Evolutionary conservation across 768 basidiomycete species (phyloP), one percentile per base, ranked within the genome.

Genomic region (Piloderma croceum): DNA sequence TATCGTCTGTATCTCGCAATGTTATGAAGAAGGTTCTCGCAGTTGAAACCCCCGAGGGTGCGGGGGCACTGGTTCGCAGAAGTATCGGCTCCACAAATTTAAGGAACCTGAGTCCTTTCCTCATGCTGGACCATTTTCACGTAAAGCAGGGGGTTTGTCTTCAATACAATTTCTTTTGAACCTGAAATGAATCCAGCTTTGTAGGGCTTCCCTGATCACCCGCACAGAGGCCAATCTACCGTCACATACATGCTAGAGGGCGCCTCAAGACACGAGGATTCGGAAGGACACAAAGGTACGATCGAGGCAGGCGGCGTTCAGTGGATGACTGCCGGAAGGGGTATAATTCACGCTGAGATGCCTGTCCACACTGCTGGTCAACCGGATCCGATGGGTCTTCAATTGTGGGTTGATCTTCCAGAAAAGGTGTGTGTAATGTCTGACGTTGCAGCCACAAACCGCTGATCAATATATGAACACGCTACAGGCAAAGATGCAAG

Each of bases 211-310:
- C 88, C 90, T 10, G 93, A 96, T 57, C 92, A 94, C 57, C 90
- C 92, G 3, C 92, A 93, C 59, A 74, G 90, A 13, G 92, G 90
- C 3, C 90, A 92, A 59, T 81, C 82, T 3, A 89, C 84, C 2
- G 82, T 88, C 3, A 92, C 91, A 0, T 94, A 94, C 60, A 83
- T 96, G 80, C 68, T 91, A 0, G 71, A 88, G 65, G 91, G 89
- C 5, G 68, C 77, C 19, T 84, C 82, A 51, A 69, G 74, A 39
- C 94, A 98, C 50, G 94, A 98, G 63, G 94, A 97, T 57, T 93
- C 89, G 18, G 81, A 79, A 2, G 93, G 89, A 2, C 86, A 92
- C 59, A 77, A 79, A 44, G 88, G 87, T 27, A 76, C 72, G 13
- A 85, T 89, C 38, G 61, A 76, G 29, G 56, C 81, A 7, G 93